Percentiles rank a stretch among this genome's conserved stretches.
phyloP scores from a whole-genome alignment of 163 green algal species.

The Scenedesmus sp. region DNA sequence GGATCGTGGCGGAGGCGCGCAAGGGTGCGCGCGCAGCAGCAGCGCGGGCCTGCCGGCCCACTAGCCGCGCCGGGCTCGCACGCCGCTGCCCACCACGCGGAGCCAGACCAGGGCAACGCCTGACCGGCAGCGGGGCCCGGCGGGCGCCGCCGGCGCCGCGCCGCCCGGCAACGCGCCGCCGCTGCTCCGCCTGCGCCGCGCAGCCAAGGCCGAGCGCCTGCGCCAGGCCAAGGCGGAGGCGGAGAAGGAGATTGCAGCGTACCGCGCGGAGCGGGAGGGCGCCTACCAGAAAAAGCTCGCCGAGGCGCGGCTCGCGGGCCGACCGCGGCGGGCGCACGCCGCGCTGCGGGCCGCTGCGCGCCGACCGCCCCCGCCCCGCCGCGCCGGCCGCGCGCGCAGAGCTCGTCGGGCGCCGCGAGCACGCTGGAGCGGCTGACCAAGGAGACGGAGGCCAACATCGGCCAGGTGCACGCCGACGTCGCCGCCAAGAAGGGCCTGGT shows the following conservation, averaged over 20 bases:
- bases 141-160: not conserved
- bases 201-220: slow-evolving; percentile 84
- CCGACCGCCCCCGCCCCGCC: not conserved
- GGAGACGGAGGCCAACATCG: slow-evolving; percentile 65
- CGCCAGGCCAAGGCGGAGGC: slow-evolving; percentile 91
- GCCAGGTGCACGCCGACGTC: slow-evolving; percentile 70
- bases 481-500: slow-evolving; percentile 79
- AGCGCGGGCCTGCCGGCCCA: not conserved
- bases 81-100: not conserved
- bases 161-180: not conserved
- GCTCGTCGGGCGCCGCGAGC: slow-evolving; percentile 67
- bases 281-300: slow-evolving; percentile 82
- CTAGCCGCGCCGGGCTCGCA: too few relatives aligned
- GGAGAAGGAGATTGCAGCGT: slow-evolving; percentile 85
- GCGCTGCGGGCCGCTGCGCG: not conserved
- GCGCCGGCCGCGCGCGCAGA: slow-evolving; percentile 42
- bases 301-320: slow-evolving; percentile 53
- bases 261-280: slow-evolving; percentile 81
- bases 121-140: not conserved
- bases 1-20: slow-evolving; percentile 81
- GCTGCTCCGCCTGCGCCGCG: not conserved
- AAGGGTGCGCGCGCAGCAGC: slow-evolving; percentile 63
- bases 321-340: not conserved
- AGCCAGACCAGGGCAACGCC: not conserved
- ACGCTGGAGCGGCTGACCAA: slow-evolving; percentile 67